Evolutionary conservation across 768 basidiomycete species (phyloP), one percentile per base, ranked within the genome.

Genomic region (Rhizopogon sp.): DNA sequence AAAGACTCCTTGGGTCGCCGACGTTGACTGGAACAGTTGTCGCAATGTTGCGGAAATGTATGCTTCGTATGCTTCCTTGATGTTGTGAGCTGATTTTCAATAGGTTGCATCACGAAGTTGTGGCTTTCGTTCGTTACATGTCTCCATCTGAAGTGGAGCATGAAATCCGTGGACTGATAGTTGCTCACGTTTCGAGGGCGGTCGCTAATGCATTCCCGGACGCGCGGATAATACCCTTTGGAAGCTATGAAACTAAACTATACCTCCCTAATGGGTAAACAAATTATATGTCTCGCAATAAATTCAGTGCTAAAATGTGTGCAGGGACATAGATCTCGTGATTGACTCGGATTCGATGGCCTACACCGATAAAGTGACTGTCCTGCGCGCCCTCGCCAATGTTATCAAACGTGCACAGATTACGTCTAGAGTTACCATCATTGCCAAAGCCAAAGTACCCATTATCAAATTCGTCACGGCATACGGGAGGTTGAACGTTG

Each of bases 241-340:
- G 97, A 20, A 93, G 89, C 65, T 96, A 86, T 68, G 85, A 90
- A 66, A 98, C 96, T 6, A 92, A 93, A 64, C 74, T 98, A 13
- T 99, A 98, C 68, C 79, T 98, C 20, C 96, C 97, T 3, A 75
- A 82, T 51, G 95, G 95, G 95, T 97, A 69, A 64, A 88, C 73
- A 33, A 37, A 6, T 45, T 17, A 28, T 4, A 6, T n/a, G 31
- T 55, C 16, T 46, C 40, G 13, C 44, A 50, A 35, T 17, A 9
- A 45, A 17, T 39, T 56, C 58, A 31, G 39, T 59, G 39, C 64
- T 69, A 47, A 64, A 56, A 49, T 54, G 46, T 45, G 39, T 35
- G 33, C 67, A 96, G 96, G 28, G 97, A 98, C 68, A 97, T 98
- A 62, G 97, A 99, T 66, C 78, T 98, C 8, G 95, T 98, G 53